Conservation (phyloP, 805 yeast species). For the Candida nemodendra region DNA sequence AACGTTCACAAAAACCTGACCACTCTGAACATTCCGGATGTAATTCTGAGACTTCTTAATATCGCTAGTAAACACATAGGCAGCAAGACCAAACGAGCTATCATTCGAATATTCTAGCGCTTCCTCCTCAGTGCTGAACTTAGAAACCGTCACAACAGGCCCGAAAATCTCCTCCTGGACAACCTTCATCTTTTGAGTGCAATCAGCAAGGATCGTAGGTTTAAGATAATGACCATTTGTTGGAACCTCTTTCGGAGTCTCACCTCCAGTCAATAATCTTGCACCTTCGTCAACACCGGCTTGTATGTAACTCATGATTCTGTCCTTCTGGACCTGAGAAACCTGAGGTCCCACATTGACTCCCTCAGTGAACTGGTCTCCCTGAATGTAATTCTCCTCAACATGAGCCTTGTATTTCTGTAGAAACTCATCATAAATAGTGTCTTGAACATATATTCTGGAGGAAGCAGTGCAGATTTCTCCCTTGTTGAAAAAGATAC, state of each 20-base stretch:
- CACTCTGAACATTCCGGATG: constrained; percentile 73
- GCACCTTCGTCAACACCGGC: constrained; percentile 85
- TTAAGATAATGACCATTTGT: constrained; percentile 59
- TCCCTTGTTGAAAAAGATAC: constrained; percentile 92
- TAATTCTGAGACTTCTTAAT: constrained; percentile 74
- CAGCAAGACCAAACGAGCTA: constrained; percentile 82
- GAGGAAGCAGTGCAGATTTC: constrained; percentile 97
- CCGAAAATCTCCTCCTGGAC: constrained; percentile 85
- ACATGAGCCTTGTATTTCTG: constrained; percentile 55
- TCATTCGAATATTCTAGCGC: constrained; percentile 77
- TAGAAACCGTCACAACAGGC: constrained; percentile 83
- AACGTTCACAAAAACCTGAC: constrained; percentile 90
- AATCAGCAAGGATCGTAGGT: constrained; percentile 77
- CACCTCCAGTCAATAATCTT: constrained; percentile 66
- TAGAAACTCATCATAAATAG: constrained; percentile 74
- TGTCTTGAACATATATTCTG: constrained; percentile 83
- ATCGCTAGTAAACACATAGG: constrained; percentile 82
- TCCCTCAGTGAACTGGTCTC: constrained; percentile 79
- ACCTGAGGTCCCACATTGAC: constrained; percentile 93
- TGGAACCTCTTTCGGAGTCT: constrained; percentile 36
- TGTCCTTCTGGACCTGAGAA: constrained; percentile 72
- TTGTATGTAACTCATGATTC: constrained; percentile 73
- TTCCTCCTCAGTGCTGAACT: constrained; percentile 81
- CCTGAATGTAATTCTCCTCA: constrained; percentile 55
- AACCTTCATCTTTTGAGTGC: constrained; percentile 62